Evolutionary conservation across 2,329 filamentous ascomycete species (phyloP).

Genomic region (Moelleriella libera): DNA sequence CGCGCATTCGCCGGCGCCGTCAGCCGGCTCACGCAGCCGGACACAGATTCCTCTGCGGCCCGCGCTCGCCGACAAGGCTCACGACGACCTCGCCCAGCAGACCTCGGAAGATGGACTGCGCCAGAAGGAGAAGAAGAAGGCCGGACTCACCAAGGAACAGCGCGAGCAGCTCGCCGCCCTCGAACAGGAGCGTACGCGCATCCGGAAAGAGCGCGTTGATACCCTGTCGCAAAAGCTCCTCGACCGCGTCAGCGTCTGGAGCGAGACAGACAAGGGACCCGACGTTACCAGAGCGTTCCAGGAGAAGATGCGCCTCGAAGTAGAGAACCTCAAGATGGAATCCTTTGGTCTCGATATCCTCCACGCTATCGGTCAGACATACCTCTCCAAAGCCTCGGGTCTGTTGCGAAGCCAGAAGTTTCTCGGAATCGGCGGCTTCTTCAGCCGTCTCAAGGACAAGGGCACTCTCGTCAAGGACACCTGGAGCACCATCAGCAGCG

Average conservation of each 20-base stretch:
- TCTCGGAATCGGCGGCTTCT: constrained; percentile 90
- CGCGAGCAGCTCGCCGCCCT: constrained; percentile 80
- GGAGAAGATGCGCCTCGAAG: constrained; percentile 86
- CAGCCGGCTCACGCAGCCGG: constrained; percentile 26
- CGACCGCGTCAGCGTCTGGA: constrained; percentile 87
- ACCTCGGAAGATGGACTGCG: constrained; percentile 42
- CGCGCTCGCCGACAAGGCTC: constrained; percentile 70
- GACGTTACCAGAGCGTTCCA: constrained; percentile 85
- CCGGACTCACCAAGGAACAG: constrained; percentile 77
- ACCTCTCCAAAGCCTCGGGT: constrained; percentile 72
- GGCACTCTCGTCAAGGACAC: constrained; percentile 94
- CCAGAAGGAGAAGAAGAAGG: constrained; percentile 68
- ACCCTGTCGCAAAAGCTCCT: constrained; percentile 73
- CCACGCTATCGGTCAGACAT: constrained; percentile 86
- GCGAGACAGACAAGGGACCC: constrained; percentile 79
- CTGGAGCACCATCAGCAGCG: constrained; percentile 92
- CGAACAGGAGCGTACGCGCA: constrained; percentile 68
- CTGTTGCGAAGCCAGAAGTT: constrained; percentile 94
- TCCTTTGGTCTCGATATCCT: constrained; percentile 93
- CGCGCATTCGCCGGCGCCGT: constrained; percentile 25
- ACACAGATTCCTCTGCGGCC: constrained; percentile 61
- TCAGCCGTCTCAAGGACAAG: constrained; percentile 89
- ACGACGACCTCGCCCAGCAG: constrained; percentile 55
- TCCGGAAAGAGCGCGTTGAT: constrained; percentile 81
- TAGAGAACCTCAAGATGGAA: constrained; percentile 98